These are phyloP conservation scores for Punica granatum DNA, from an alignment of 345 rosid genomes.

Conservation along the genomic window DNA sequence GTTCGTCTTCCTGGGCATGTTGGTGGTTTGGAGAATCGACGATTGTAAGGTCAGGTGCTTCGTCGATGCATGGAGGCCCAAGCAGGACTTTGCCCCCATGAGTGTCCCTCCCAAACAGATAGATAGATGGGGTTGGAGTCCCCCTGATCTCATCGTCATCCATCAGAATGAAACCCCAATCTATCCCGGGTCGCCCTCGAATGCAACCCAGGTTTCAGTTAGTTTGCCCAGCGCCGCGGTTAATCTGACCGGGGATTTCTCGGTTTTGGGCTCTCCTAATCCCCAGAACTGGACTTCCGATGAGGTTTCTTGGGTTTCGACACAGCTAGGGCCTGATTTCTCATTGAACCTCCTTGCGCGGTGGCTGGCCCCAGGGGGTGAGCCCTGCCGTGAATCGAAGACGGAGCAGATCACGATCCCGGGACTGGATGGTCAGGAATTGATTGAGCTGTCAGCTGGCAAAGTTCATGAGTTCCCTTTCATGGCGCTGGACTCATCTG, in stretches of 20 bases:
- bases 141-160: neutral
- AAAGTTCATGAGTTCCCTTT: slow-evolving; percentile 56
- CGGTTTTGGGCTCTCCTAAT: neutral
- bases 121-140: too few relatives aligned
- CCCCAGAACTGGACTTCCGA: neutral
- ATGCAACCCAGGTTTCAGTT: neutral
- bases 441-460: slow-evolving; percentile 50
- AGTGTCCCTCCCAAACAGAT: neutral
- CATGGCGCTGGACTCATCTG: slow-evolving; percentile 52
- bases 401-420: slow-evolving; percentile 52
- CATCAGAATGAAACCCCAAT: slow-evolving; percentile 6
- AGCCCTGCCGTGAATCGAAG: slow-evolving; percentile 48
- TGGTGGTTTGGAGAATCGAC: slow-evolving; percentile 69
- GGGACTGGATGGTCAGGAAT: slow-evolving; percentile 44
- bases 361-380: slow-evolving; percentile 67
- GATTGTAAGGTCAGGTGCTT: slow-evolving; percentile 45
- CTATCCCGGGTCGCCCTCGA: neutral
- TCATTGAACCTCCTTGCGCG: slow-evolving; percentile 40
- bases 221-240: neutral
- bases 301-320: slow-evolving; percentile 36
- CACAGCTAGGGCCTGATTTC: slow-evolving; percentile 42
- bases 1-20: slow-evolving; percentile 49
- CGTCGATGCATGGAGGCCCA: slow-evolving; percentile 50
- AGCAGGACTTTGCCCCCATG: slow-evolving; percentile 16
- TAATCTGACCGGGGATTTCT: neutral